Evolutionary conservation across 164 flowering plant genomes (phyloP).

Genomic region (Protea cynaroides): DNA sequence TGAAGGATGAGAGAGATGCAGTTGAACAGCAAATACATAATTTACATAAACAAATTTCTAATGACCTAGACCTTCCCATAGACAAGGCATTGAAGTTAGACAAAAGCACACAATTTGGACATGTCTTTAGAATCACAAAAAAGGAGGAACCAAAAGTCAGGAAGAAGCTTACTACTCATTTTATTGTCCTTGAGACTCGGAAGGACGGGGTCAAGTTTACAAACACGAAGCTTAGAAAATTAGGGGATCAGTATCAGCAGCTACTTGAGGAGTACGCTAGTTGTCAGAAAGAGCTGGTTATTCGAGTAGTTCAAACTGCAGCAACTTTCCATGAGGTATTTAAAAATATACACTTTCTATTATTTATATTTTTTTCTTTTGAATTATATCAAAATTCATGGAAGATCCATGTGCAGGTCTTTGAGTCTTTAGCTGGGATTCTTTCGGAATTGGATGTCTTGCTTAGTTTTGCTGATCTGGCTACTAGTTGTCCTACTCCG

Average conservation of each 20-base stretch:
- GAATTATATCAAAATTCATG: slow-evolving; percentile 6
- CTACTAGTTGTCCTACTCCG: slow-evolving; percentile 74
- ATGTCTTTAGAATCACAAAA: slow-evolving; percentile 96
- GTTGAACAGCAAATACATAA: slow-evolving; percentile 64
- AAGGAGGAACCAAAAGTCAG: slow-evolving; percentile 95
- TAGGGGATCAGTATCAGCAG: slow-evolving; percentile 82
- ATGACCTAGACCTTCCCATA: slow-evolving; percentile 75
- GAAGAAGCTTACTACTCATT: slow-evolving; percentile 72
- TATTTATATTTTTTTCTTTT: slow-evolving; percentile 1
- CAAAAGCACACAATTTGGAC: slow-evolving; percentile 90
- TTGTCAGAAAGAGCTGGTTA: slow-evolving; percentile 82
- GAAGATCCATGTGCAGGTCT: slow-evolving; percentile 57
- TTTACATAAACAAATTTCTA: slow-evolving; percentile 75
- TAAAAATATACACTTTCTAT: slow-evolving; percentile 6
- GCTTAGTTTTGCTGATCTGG: slow-evolving; percentile 95
- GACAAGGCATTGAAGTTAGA: slow-evolving; percentile 91
- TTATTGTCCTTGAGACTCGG: slow-evolving; percentile 86
- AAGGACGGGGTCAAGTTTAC: slow-evolving; percentile 98
- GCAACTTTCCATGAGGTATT: slow-evolving; percentile 84
- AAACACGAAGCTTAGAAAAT: slow-evolving; percentile 79
- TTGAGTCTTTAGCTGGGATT: slow-evolving; percentile 57
- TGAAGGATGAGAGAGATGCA: slow-evolving; percentile 70
- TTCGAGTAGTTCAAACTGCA: slow-evolving; percentile 72
- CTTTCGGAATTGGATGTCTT: slow-evolving; percentile 95
- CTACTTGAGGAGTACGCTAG: slow-evolving; percentile 74